These are phyloP conservation scores for Peribolospora baueri DNA, from an alignment of 768 basidiomycete genomes.

Conservation along the genomic window DNA sequence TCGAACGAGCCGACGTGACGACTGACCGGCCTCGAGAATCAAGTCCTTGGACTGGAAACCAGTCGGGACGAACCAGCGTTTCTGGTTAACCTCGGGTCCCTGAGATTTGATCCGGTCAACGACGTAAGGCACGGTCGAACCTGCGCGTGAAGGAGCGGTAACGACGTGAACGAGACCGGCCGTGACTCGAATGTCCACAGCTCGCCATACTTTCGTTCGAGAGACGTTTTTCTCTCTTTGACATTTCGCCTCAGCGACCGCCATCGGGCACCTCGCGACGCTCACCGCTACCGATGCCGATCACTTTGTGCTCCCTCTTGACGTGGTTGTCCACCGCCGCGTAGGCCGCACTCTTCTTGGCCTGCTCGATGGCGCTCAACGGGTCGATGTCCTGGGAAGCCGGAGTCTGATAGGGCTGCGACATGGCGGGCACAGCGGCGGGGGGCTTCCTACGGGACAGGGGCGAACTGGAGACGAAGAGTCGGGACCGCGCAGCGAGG, in stretches of 20 bases:
- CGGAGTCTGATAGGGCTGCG: too few relatives aligned
- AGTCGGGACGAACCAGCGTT: slow-evolving; percentile 24
- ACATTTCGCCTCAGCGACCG: too few relatives aligned
- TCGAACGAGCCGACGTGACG: too few relatives aligned
- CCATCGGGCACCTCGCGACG: too few relatives aligned
- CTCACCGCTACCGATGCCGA: slow-evolving; percentile 18
- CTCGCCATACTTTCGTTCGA: too few relatives aligned
- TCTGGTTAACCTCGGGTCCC: slow-evolving; percentile 45
- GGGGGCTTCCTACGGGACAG: too few relatives aligned
- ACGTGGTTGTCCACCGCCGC: slow-evolving; percentile 83
- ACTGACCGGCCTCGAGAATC: slow-evolving; percentile 50
- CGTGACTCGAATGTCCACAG: too few relatives aligned
- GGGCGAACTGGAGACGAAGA: too few relatives aligned
- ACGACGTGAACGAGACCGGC: background rate
- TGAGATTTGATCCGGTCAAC: slow-evolving; percentile 81
- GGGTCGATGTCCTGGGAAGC: background rate
- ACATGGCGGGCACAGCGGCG: too few relatives aligned
- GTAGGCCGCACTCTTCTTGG: slow-evolving; percentile 77
- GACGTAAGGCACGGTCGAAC: slow-evolving; percentile 42
- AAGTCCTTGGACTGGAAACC: slow-evolving; percentile 93
- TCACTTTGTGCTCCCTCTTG: slow-evolving; percentile 43
- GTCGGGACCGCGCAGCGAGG: too few relatives aligned
- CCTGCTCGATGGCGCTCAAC: slow-evolving; percentile 34
- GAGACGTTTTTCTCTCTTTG: too few relatives aligned
- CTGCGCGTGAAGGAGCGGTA: slow-evolving; percentile 18